Conservation (phyloP, 257 asterid species). For the Nicotiana undulata region DNA sequence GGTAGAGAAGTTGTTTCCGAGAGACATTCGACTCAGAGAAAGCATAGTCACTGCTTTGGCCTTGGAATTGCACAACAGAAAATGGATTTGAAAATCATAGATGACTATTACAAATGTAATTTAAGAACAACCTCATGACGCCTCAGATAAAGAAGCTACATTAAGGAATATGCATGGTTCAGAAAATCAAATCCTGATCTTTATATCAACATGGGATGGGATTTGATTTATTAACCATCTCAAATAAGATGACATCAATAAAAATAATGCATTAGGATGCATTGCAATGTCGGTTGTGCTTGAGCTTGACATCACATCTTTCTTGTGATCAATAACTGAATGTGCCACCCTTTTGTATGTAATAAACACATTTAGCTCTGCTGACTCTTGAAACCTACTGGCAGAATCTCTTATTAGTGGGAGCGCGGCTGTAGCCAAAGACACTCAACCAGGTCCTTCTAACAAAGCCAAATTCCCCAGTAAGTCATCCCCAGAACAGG, state of each 20-base stretch:
- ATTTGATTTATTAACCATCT: background rate
- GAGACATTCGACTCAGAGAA: too few relatives aligned
- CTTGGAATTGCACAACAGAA: too few relatives aligned
- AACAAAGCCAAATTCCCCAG: background rate
- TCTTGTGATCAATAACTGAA: background rate
- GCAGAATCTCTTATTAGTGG: slow-evolving; percentile 9
- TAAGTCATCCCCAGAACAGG: slow-evolving; percentile 7
- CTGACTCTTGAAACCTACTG: background rate
- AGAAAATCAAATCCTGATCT: background rate
- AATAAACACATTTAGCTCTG: background rate
- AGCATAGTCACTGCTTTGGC: too few relatives aligned
- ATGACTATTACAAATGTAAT: too few relatives aligned
- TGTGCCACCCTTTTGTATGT: background rate
- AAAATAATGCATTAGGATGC: background rate
- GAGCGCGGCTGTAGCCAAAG: slow-evolving; percentile 9
- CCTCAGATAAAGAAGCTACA: too few relatives aligned
- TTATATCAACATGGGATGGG: background rate
- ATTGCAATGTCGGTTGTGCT: background rate
- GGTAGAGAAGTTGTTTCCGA: too few relatives aligned
- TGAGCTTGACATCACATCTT: background rate
- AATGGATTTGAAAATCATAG: too few relatives aligned
- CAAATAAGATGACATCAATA: background rate
- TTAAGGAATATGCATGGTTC: background rate
- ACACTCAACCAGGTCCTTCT: slow-evolving; percentile 1
- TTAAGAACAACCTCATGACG: too few relatives aligned